These are phyloP conservation scores for Trichophaea hybrida DNA, from an alignment of 2,329 filamentous ascomycete genomes.

Conservation along the genomic window DNA sequence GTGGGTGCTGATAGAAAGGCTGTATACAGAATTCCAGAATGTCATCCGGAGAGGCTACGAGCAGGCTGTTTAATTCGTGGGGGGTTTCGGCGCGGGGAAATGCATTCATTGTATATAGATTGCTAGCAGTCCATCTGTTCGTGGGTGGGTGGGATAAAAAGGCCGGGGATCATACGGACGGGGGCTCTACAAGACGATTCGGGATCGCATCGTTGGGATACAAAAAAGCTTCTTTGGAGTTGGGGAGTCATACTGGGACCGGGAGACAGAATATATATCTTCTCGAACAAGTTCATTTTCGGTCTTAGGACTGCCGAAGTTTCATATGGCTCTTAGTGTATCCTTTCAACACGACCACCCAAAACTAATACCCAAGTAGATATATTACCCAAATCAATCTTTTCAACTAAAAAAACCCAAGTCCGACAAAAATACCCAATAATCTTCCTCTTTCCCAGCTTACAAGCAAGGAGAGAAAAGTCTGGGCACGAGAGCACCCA, in stretches of 20 bases:
- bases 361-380: no score
- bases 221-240: background rate
- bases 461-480: no score
- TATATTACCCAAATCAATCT: no score
- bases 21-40: slow-evolving; percentile 47
- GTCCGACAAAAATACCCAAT: no score
- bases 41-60: slow-evolving; percentile 77
- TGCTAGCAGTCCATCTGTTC: background rate
- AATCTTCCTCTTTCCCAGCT: no score
- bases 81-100: background rate
- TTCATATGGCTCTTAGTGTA: no score
- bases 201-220: background rate
- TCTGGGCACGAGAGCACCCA: no score
- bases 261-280: background rate
- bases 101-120: background rate
- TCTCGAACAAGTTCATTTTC: no score
- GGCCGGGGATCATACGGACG: background rate
- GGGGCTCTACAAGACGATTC: background rate
- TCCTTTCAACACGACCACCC: no score
- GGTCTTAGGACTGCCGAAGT: no score
- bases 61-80: slow-evolving; percentile 46
- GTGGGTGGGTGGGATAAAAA: background rate
- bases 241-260: background rate
- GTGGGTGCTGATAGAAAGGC: background rate
- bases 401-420: no score